Conservation (phyloP, 129 eudicot genomes). For the Chrysanthemum makinoi region DNA sequence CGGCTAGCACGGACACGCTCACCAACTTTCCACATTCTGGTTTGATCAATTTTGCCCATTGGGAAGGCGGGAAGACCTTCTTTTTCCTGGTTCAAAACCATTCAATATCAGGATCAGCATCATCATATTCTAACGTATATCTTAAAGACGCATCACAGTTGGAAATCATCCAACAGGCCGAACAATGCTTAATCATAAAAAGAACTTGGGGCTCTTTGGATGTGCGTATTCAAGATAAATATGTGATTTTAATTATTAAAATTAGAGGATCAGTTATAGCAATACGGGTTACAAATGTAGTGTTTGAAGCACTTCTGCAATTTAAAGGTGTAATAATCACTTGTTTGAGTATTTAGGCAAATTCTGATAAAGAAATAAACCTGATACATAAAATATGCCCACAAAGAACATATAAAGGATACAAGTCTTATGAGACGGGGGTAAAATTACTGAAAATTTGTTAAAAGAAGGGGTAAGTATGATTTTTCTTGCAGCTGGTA, state of each 20-base stretch:
- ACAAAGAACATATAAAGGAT: background rate
- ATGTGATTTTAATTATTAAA: background rate
- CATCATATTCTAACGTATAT: background rate
- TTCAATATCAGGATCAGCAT: background rate
- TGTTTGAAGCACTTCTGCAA: background rate
- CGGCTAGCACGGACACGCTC: conserved; percentile 79
- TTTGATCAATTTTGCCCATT: conserved; percentile 98
- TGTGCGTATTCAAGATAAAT: background rate
- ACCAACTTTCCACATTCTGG: conserved; percentile 98
- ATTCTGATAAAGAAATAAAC: background rate
- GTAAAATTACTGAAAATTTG: too few relatives aligned
- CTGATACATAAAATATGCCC: background rate
- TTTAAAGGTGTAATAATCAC: background rate
- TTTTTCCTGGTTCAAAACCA: conserved; percentile 56
- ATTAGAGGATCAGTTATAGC: background rate
- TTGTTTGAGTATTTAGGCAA: background rate
- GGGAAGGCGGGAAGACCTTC: conserved; percentile 99
- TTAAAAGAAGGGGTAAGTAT: too few relatives aligned
- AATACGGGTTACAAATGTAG: too few relatives aligned
- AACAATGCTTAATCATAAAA: background rate
- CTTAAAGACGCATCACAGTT: background rate
- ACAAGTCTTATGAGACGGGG: too few relatives aligned
- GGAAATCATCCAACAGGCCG: background rate
- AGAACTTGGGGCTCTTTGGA: background rate
- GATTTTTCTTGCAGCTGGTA: background rate